phyloP scores from a whole-genome alignment of 2,329 filamentous ascomycete genomes.

The Incumbomyces lentus region DNA sequence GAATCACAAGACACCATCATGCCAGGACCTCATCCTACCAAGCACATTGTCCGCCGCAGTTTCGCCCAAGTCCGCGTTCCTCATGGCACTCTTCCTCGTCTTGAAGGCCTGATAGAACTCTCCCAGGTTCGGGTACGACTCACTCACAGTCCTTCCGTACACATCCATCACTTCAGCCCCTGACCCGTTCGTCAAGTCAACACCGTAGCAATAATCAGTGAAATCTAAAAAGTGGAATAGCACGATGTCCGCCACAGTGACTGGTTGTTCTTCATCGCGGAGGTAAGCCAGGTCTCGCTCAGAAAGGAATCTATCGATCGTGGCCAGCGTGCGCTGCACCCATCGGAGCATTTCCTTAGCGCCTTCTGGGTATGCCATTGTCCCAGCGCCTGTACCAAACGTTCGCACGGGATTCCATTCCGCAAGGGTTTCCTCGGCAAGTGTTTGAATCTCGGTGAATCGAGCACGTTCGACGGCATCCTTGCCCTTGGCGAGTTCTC shows the following conservation, averaged over 20 bases:
- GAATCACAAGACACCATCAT: too few relatives aligned
- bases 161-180: not conserved
- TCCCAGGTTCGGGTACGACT: not conserved
- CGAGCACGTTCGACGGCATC: not conserved
- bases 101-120: not conserved
- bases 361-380: not conserved
- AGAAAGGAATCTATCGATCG: not conserved
- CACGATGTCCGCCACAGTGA: constrained; percentile 1
- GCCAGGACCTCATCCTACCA: too few relatives aligned
- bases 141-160: not conserved
- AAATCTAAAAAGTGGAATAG: not conserved
- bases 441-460: not conserved
- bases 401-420: not conserved
- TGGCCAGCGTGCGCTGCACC: not conserved
- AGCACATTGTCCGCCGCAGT: not conserved
- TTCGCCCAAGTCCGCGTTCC: not conserved
- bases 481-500: not conserved
- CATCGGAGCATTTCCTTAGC: constrained; percentile 1
- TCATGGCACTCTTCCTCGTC: not conserved
- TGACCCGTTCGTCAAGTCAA: not conserved
- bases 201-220: not conserved
- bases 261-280: not conserved
- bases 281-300: not conserved
- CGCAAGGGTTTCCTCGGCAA: not conserved
- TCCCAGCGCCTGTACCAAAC: not conserved